Evolutionary conservation across 306 rosid genomes (phyloP), one percentile per base, ranked within the genome.

Genomic region (Acacia acuminata): DNA sequence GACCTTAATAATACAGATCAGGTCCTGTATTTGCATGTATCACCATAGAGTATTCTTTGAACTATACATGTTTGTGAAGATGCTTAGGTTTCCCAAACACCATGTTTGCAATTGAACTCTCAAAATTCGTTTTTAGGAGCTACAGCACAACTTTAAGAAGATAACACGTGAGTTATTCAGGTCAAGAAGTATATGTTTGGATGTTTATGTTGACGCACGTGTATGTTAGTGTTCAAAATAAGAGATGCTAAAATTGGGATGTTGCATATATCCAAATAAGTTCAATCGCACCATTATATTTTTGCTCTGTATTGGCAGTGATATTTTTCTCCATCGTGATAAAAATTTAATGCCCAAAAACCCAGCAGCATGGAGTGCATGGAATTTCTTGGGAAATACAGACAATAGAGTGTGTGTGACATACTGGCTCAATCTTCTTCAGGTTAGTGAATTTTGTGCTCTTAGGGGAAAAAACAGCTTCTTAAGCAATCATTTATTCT

Each of bases 291-390:
- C 42, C 88, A 83, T 70, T 84, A 82, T 81, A 79, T 69, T 78
- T 87, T 77, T 72, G 78, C 82, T 88, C 58, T 90, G 77, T 87
- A 71, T 84, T 91, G 92, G 91, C 98, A 95, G 98, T 87, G 98
- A 95, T 75, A 90, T 93, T 88, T 92, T 79, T 87, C 98, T 95
- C 75, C 98, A 95, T 55, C 97, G 96, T 65, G 98, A 95, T 91
- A 86, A 91, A 93, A 84, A 43, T 48, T 86, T 95, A 63, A 95
- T 95, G 98, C 98, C 98, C 81, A 88, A 73, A 92, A 93, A 95
- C 85, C 93, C 87, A 82, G 93, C 94, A 55, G 98, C 98, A 68
- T 95, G 98, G 98, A 93, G 98, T 83, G 97, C 98, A 10, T 95
- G 98, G 98, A 95, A 93, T 88, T 95, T 91, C 84, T 95, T 92